Conservation (phyloP, 441 rosid genomes). For the Dalechampia spathulata region DNA sequence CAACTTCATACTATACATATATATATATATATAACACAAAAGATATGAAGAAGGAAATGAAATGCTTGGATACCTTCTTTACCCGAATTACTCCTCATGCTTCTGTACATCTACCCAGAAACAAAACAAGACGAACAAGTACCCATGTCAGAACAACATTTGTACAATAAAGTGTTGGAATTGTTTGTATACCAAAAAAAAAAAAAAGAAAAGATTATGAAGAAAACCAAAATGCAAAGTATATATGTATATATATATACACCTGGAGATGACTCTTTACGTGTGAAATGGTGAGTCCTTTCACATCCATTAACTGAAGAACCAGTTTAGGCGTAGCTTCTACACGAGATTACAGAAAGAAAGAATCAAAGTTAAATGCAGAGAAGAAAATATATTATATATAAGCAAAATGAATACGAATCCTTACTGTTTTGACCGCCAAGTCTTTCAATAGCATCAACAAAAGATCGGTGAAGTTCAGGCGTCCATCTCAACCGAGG, state of each 20-base stretch:
- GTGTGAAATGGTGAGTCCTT: slow-evolving; percentile 93
- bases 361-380: background rate
- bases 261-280: slow-evolving; percentile 99
- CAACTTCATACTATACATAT: too few relatives aligned
- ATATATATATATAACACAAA: too few relatives aligned
- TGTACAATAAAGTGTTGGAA: too few relatives aligned
- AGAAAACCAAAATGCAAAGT: too few relatives aligned
- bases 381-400: background rate
- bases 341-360: slow-evolving; percentile 6
- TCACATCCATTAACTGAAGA: slow-evolving; percentile 92
- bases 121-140: background rate
- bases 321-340: slow-evolving; percentile 98
- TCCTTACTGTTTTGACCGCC: slow-evolving; percentile 81
- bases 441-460: slow-evolving; percentile 77
- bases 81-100: slow-evolving; percentile 54
- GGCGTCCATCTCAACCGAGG: slow-evolving; percentile 98
- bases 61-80: slow-evolving; percentile 32
- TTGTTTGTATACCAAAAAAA: too few relatives aligned
- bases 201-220: background rate
- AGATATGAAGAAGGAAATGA: background rate
- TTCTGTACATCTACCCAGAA: slow-evolving; percentile 59
- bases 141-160: slow-evolving; percentile 1
- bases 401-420: background rate
- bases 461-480: slow-evolving; percentile 84
- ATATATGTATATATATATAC: too few relatives aligned